phyloP scores from a whole-genome alignment of 768 basidiomycete genomes.

The Sporobolomyces pararoseus region DNA sequence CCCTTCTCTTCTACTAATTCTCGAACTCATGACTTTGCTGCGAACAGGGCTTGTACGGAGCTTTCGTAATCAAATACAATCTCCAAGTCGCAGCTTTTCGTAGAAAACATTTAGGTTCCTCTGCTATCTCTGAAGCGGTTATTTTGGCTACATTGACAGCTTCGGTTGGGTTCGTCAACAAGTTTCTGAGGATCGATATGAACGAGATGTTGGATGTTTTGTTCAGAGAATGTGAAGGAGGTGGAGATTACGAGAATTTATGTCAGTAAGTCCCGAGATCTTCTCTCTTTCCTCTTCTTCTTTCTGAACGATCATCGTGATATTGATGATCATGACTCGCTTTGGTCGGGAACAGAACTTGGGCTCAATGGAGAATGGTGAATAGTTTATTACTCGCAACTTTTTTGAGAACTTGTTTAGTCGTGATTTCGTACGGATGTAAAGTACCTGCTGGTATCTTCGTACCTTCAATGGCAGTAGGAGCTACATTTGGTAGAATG shows the following conservation, averaged over 20 bases:
- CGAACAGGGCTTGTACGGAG: constrained; percentile 98
- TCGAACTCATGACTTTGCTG: constrained; percentile 9
- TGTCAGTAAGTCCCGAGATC: constrained; percentile 74
- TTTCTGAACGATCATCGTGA: background rate
- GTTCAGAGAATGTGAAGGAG: constrained; percentile 93
- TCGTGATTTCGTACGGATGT: constrained; percentile 88
- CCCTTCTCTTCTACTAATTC: background rate
- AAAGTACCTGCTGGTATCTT: constrained; percentile 98
- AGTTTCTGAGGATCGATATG: constrained; percentile 94
- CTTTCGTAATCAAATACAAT: constrained; percentile 94
- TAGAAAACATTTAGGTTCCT: constrained; percentile 75
- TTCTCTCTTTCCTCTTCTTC: background rate
- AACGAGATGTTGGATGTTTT: constrained; percentile 91
- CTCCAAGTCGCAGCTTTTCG: constrained; percentile 92
- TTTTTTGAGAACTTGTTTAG: constrained; percentile 75
- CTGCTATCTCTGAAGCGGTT: constrained; percentile 85
- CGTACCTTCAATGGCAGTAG: constrained; percentile 97
- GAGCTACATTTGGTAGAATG: constrained; percentile 95
- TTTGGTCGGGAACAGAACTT: constrained; percentile 59
- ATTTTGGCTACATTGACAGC: constrained; percentile 81
- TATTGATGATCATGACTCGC: no score
- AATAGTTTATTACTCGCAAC: constrained; percentile 90
- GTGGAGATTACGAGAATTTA: constrained; percentile 80
- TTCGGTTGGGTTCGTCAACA: constrained; percentile 86
- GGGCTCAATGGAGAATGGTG: constrained; percentile 88